phyloP scores from a whole-genome alignment of 352 stramenopile genomes.

The Thalassiosira mediterranea region DNA sequence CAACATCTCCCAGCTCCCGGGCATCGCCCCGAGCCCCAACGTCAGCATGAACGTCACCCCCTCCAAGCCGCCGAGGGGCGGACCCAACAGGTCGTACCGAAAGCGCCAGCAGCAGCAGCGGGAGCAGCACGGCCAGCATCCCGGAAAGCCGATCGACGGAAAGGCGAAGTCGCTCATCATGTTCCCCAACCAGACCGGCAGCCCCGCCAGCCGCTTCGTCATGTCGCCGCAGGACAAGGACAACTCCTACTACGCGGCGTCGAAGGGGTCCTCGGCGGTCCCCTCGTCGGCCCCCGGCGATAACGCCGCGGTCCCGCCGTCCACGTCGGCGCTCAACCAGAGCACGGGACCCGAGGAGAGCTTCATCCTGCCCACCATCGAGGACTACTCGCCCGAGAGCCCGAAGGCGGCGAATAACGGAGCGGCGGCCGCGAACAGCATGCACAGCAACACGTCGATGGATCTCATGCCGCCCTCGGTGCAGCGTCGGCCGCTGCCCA shows the following conservation, averaged over 20 bases:
- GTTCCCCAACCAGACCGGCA: slow-evolving; percentile 56
- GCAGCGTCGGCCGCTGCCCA: no score
- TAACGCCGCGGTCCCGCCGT: slow-evolving; percentile 11
- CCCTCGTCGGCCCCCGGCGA: neutral
- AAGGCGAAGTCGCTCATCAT: slow-evolving; percentile 56
- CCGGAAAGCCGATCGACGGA: slow-evolving; percentile 21
- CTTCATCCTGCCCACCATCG: slow-evolving; percentile 56
- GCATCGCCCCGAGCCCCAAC: slow-evolving; percentile 30
- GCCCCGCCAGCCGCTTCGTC: slow-evolving; percentile 51
- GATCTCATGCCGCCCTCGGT: slow-evolving; percentile 35
- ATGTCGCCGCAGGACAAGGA: slow-evolving; percentile 54
- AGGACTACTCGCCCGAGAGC: slow-evolving; percentile 39
- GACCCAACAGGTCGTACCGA: slow-evolving; percentile 28
- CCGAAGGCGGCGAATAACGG: slow-evolving; percentile 2
- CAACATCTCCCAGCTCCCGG: slow-evolving; percentile 56
- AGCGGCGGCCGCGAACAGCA: slow-evolving; percentile 10
- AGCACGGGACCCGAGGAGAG: slow-evolving; percentile 41
- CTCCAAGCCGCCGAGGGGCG: slow-evolving; percentile 36
- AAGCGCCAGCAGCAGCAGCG: slow-evolving; percentile 26
- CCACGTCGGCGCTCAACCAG: slow-evolving; percentile 31
- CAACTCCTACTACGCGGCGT: slow-evolving; percentile 43
- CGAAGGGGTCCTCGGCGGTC: neutral
- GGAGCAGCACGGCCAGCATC: slow-evolving; percentile 6
- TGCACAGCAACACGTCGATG: slow-evolving; percentile 28
- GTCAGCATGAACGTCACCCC: slow-evolving; percentile 29